Percentiles rank a stretch among this genome's conserved stretches.
phyloP scores from a whole-genome alignment of 177 flowering plant genomes.

The Vitis hybrid region DNA sequence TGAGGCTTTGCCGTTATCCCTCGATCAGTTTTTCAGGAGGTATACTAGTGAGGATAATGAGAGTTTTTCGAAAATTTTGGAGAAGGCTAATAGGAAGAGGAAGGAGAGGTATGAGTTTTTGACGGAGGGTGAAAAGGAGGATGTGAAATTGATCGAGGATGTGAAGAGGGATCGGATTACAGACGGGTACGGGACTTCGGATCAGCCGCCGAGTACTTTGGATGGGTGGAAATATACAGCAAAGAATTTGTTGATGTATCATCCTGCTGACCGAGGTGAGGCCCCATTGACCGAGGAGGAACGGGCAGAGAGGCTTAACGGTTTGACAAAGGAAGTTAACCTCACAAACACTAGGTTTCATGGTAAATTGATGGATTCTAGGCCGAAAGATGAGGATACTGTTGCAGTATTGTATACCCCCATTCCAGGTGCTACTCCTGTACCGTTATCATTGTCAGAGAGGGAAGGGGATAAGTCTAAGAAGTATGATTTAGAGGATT shows the following conservation, averaged over 20 bases:
- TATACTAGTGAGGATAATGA: constrained; percentile 95
- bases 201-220: constrained; percentile 76
- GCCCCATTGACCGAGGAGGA: constrained; percentile 78
- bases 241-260: constrained; percentile 88
- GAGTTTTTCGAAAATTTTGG: constrained; percentile 74
- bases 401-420: constrained; percentile 52
- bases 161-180: constrained; percentile 66
- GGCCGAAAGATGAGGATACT: constrained; percentile 65
- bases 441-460: constrained; percentile 29
- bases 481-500: constrained; percentile 88
- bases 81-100: constrained; percentile 83
- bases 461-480: constrained; percentile 61
- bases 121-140: constrained; percentile 57
- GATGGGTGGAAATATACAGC: constrained; percentile 87
- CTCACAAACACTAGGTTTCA: constrained; percentile 64
- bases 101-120: constrained; percentile 67
- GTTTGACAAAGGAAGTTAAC: constrained; percentile 70
- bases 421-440: constrained; percentile 72
- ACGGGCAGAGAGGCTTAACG: constrained; percentile 57
- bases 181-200: constrained; percentile 90
- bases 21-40: constrained; percentile 75
- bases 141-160: constrained; percentile 37
- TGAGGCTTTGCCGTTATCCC: constrained; percentile 26
- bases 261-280: constrained; percentile 73
- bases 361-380: constrained; percentile 61